A percentile compares a stretch with the other conserved stretches of the same genome.
phyloP scores from a whole-genome alignment of 2,329 filamentous ascomycete species.

The Cladophialophora exuberans region DNA sequence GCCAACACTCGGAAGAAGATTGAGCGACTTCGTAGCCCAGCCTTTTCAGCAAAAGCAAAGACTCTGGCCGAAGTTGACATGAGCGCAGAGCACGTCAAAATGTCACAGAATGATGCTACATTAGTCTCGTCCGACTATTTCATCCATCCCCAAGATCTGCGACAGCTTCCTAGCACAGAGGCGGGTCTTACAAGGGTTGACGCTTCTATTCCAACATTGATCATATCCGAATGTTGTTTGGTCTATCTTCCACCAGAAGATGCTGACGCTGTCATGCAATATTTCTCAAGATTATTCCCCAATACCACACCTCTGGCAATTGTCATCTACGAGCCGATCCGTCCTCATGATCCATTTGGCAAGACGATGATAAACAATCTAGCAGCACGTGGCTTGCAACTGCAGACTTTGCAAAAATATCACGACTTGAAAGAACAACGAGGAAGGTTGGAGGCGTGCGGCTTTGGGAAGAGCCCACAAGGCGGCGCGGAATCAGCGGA shows the following conservation, averaged over 20 bases:
- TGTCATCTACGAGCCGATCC: constrained; percentile 86
- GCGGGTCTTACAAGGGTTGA: constrained; percentile 47
- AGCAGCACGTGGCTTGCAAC: constrained; percentile 74
- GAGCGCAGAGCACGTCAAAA: constrained; percentile 38
- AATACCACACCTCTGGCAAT: constrained; percentile 59
- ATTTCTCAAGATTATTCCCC: constrained; percentile 61
- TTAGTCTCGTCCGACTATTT: constrained; percentile 54
- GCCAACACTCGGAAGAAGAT: constrained; percentile 72
- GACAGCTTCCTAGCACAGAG: constrained; percentile 54
- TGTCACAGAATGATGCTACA: constrained; percentile 42
- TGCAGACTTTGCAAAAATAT: constrained; percentile 80
- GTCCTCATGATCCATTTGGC: constrained; percentile 83
- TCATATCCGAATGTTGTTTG: constrained; percentile 94
- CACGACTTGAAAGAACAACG: constrained; percentile 70
- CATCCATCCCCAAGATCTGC: constrained; percentile 71
- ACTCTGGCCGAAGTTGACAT: constrained; percentile 37
- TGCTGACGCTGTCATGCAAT: constrained; percentile 66
- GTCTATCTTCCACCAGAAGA: constrained; percentile 76
- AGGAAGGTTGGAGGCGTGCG: constrained; percentile 65
- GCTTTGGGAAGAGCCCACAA: constrained; percentile 54
- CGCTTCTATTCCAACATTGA: constrained; percentile 70
- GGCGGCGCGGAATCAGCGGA: constrained; percentile 59
- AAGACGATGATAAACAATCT: constrained; percentile 91
- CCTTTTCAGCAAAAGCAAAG: constrained; percentile 36
- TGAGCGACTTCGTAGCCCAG: constrained; percentile 30